Evolutionary conservation across 2,329 filamentous ascomycete species (phyloP).

Genomic region (Bipolaris oryzae): DNA sequence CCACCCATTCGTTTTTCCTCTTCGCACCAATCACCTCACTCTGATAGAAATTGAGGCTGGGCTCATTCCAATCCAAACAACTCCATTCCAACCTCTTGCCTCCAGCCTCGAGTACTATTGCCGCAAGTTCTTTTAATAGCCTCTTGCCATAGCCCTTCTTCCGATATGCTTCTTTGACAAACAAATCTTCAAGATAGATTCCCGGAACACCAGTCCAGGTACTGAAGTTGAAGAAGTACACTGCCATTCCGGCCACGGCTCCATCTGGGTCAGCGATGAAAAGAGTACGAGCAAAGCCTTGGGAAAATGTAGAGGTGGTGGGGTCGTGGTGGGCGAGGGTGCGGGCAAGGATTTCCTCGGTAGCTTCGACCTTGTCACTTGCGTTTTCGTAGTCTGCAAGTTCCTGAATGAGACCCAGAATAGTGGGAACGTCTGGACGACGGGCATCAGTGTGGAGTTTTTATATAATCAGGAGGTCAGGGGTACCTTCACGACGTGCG

Average conservation of each 20-base stretch:
- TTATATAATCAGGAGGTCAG: background rate
- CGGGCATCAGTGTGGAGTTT: constrained; percentile 5
- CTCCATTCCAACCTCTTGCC: constrained; percentile 86
- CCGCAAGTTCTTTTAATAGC: constrained; percentile 77
- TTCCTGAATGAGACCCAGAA: constrained; percentile 80
- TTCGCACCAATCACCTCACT: constrained; percentile 63
- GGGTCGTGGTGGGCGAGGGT: constrained; percentile 78
- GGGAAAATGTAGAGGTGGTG: constrained; percentile 50
- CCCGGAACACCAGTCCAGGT: constrained; percentile 89
- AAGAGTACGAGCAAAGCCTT: constrained; percentile 76
- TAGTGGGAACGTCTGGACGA: constrained; percentile 74
- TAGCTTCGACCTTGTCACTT: constrained; percentile 75
- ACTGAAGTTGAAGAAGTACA: constrained; percentile 96
- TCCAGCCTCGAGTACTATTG: constrained; percentile 73
- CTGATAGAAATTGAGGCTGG: constrained; percentile 82
- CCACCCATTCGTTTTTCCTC: constrained; percentile 73
- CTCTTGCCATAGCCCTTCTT: constrained; percentile 79
- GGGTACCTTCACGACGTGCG: constrained; percentile 64
- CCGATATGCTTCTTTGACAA: constrained; percentile 72
- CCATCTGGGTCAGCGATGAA: constrained; percentile 59
- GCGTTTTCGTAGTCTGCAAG: constrained; percentile 89
- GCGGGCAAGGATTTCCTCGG: constrained; percentile 69
- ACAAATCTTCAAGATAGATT: constrained; percentile 94
- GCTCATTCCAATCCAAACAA: constrained; percentile 92
- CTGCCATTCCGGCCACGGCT: constrained; percentile 73